Percentiles rank a stretch among this genome's conserved stretches.
Conservation (phyloP, 108 stramenopile genomes). For the Hondaea fermentalgiana region DNA sequence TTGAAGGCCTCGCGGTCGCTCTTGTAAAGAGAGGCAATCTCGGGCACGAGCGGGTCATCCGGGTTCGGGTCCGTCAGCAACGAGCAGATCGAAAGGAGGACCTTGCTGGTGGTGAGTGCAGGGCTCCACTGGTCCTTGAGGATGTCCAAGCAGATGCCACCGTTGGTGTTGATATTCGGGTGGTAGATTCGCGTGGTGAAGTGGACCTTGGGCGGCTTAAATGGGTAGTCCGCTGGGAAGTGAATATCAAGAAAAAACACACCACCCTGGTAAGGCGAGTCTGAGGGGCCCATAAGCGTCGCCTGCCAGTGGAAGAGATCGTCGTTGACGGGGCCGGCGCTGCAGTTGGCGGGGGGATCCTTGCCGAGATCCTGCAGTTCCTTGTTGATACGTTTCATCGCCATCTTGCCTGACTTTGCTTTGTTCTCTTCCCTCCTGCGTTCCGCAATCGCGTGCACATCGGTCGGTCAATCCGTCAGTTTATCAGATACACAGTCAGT, state of each 20-base stretch:
- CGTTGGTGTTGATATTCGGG: conserved; percentile 97
- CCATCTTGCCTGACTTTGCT: neutral
- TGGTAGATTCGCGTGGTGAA: conserved; percentile 96
- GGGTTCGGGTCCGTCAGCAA: conserved; percentile 95
- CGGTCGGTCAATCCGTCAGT: no score
- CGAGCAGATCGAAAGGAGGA: conserved; percentile 93
- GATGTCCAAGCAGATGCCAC: conserved; percentile 97
- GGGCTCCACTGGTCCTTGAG: conserved; percentile 99
- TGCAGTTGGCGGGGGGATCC: conserved; percentile 98
- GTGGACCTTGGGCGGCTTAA: conserved; percentile 90
- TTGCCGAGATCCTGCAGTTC: conserved; percentile 94
- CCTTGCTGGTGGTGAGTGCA: conserved; percentile 96
- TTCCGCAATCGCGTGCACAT: neutral
- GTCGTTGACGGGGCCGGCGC: conserved; percentile 97
- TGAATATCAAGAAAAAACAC: conserved; percentile 94
- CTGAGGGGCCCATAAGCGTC: conserved; percentile 93
- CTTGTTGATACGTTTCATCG: conserved; percentile 52
- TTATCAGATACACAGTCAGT: no score
- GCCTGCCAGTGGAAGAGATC: conserved; percentile 97
- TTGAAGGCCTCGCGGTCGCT: conserved; percentile 42
- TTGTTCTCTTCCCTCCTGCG: neutral
- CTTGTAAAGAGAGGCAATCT: conserved; percentile 52
- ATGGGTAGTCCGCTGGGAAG: conserved; percentile 93
- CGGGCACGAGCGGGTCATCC: conserved; percentile 72
- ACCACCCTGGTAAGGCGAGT: conserved; percentile 89